Base-by-base conservation (phyloP, 495 filamentous ascomycete species). In the Tuber umbilicatum region DNA sequence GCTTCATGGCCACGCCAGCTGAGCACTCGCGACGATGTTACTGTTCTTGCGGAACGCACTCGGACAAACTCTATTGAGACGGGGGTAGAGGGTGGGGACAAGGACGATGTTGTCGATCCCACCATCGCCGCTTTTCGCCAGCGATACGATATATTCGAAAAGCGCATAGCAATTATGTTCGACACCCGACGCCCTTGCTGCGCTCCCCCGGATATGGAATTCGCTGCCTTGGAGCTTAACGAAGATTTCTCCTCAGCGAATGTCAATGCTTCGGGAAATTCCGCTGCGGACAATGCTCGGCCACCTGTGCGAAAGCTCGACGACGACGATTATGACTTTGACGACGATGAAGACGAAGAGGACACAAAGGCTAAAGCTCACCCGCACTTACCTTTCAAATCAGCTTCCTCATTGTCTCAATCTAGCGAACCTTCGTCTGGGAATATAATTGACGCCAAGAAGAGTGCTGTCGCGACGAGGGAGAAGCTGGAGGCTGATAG, bases 401-500 rank as follows among this genome's bases (percentile, higher is more conserved):
- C 75, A 40, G 68, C 67, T 43, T 78, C 80, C 47, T 76, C 80
- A 45, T 71, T 76, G 73, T 70, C 76, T 42, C 79, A 81, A 21
- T 81, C 80, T 37, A 76, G 74, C 45, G 80, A 80, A 60, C 83
- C 87, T 37, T 87, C 87, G 64, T 86, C 87, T 16, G 84, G 83
- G 43, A 86, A 86, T 73, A 84, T 84, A 17, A 76, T 79, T 50
- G 87, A 88, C 23, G 85, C 84, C 71, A 73, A 84, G 39, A 87
- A 85, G 72, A 85, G 86, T 23, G 75, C 83, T 77, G 78, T 74
- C 41, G 78, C 79, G 74, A 89, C 94, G 83, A 92, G 94, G 75
- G 97, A 97, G 85, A 91, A 94, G 83, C 85, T 98, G 69, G 94
- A 98, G 83, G 92, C 97, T 81, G 93, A 94, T 81, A 96, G 94